Evolutionary conservation across 768 basidiomycete species (phyloP), one percentile per base, ranked within the genome.

Genomic region (Podaxis pistillaris): DNA sequence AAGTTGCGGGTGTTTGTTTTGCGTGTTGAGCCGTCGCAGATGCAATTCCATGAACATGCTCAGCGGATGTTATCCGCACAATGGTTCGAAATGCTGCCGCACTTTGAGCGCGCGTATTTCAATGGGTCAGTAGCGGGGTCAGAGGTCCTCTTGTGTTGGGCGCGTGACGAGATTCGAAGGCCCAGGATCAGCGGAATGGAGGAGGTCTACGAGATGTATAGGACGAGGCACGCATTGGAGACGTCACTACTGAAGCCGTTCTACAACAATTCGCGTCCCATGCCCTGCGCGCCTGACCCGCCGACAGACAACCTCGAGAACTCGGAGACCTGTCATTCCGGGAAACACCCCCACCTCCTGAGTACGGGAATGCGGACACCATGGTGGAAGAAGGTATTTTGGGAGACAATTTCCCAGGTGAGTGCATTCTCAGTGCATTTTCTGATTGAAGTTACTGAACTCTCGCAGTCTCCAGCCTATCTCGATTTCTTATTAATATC

Each of bases 211-310:
- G 46, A 52, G 15, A 51, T 26, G 22, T 59, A 59, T 37, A 11
- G 22, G 36, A 36, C 13, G 22, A 3, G 40, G 19, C 40, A 51
- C 24, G 58, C 30, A 7, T 38, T 46, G 17, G 50, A 62, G 9
- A 40, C 36, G 7, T 55, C 26, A 13, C 11, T 53, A 28, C 36
- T 46, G 26, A 55, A 54, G 19, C 37, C 56, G 22, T 61, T 54
- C n/a, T 57, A 28, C 36, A 57, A 46, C 12, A 60, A 59, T 53
- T 62, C 60, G 56, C 53, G 56, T 37, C 44, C 41, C 44, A 49
- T 63, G 64, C 56, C 64, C 33, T 49, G 62, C 53, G 62, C 53
- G 56, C 40, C 28, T 36, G 54, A 59, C 37, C 30, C 37, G 6
- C 58, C 64, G 49, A 61, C 60, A 22, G 58, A 47, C 41, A 46